Base-by-base conservation (phyloP, 345 rosid genomes). In the Populus alba region DNA sequence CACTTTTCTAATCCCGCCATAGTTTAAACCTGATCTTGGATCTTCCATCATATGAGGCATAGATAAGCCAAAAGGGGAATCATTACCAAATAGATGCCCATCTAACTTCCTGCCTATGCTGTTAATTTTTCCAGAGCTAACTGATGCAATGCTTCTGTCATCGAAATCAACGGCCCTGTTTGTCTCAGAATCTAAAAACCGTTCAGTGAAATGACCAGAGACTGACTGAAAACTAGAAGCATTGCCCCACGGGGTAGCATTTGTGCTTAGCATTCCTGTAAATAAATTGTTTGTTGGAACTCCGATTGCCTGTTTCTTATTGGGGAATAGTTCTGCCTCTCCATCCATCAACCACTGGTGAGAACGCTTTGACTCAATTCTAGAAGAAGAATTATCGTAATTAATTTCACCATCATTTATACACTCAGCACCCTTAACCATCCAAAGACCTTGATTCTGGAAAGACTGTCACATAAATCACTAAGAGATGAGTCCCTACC, bases 381-480 rank as follows among this genome's bases (percentile, higher is more conserved):
- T 82, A 47, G 51, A 15, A 70, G 87, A 82, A 47, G 90, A 75
- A 83, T 51, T 77, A 70, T 85, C 88, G 62, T 76, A 81, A 53
- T 75, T 76, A 75, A 72, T 72, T 41, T 89, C 90, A 70, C 77
- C 81, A 51, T 81, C 81, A 71, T 84, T 85, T 61, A 79, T 51
- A 57, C 81, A 80, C 1, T 38, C 90, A 73, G 86, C 74, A 79
- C 74, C 79, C 66, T 89, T 89, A 8, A 61, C 75, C 80, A 77
- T 81, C 90, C 91, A 89, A 84, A 77, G 76, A 33, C 87, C 83
- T 66, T 87, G 87, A 83, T 87, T 87, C 90, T 84, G 90, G 73
- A 78, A 84, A 79, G 76, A 81, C 61, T 49, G 39, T 55, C 47
- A 38, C 5, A 74, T 22, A 67, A 67, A 74, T 43, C 39, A 49